Base-by-base conservation (phyloP, 805 yeast species). In the Saccharomycopsis fermentans region DNA sequence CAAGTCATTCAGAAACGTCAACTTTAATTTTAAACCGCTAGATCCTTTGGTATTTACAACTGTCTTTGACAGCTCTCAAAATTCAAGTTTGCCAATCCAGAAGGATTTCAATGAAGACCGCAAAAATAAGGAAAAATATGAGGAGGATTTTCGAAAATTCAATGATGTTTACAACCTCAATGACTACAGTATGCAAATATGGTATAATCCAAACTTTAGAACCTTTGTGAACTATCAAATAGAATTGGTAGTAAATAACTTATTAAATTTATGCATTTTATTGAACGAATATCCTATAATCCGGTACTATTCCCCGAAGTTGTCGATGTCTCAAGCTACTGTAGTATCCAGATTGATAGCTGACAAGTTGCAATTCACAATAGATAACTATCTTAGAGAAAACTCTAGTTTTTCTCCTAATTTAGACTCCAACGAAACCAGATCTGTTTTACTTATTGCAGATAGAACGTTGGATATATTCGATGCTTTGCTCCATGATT, bases 231-330 rank as follows among this genome's bases (percentile, higher is more conserved):
- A 79, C 21, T 75, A 74, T 35, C 85, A 86, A 59, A 75, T 89
- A 16, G 73, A 77, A 19, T 71, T 70, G 55, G 81, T 87, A 0
- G 89, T 92, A 1, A 73, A 79, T 43, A 70, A 89, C 24, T 74
- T 94, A 63, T 81, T 90, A 34, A 81, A 84, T 63, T 65, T 89
- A 26, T 87, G 96, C 74, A 80, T 87, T 6, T 67, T 86, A 9
- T 82, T 94, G 1, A 95, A 95, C 14, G 97, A 91, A 67, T 88
- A 86, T 65, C 99, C 99, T 1, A 79, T 86, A 51, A 81, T 94
- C 21, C 77, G 99, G 64, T 88, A 81, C 71, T 84, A 82, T 67
- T 75, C 81, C 8, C 78, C 84, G 4, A 79, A 79, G 65, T 73
- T 80, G 40, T 74, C 77, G 9, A 68, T 73, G 34, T 78, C 81